Evolutionary conservation across 2,329 filamentous ascomycete species (phyloP).

Genomic region (Penicillium sp.): DNA sequence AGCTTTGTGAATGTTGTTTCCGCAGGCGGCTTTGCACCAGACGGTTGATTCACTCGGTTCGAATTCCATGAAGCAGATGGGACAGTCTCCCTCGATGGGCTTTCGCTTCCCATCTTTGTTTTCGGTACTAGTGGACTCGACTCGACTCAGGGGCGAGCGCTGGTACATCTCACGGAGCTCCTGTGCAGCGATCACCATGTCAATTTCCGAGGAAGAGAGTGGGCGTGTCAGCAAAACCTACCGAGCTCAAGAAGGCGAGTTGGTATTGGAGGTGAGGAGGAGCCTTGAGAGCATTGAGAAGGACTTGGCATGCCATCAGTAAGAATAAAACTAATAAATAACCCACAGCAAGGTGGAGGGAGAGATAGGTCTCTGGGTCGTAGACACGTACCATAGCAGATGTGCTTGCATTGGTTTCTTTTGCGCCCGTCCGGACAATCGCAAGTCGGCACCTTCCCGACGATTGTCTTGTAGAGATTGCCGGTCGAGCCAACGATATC

Average conservation of each 20-base stretch:
- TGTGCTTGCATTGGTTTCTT: slow-evolving; percentile 60
- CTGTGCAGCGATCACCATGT: slow-evolving; percentile 13
- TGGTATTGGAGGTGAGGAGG: slow-evolving; percentile 54
- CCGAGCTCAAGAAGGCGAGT: slow-evolving; percentile 52
- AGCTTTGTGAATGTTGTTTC: slow-evolving; percentile 56
- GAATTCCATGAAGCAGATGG: slow-evolving; percentile 57
- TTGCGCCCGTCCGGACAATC: slow-evolving; percentile 51
- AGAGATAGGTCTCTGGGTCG: background rate
- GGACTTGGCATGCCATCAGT: slow-evolving; percentile 38
- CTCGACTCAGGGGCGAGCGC: slow-evolving; percentile 47
- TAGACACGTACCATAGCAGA: slow-evolving; percentile 49
- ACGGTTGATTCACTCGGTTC: slow-evolving; percentile 44
- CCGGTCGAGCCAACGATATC: slow-evolving; percentile 56
- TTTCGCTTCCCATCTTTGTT: slow-evolving; percentile 49
- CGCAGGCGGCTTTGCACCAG: slow-evolving; percentile 57
- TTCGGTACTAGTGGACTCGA: slow-evolving; percentile 29
- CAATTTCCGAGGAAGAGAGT: background rate
- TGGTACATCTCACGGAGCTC: slow-evolving; percentile 54
- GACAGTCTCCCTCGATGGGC: slow-evolving; percentile 56
- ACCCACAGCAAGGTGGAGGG: background rate
- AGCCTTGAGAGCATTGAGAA: slow-evolving; percentile 54
- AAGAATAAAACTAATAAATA: slow-evolving; percentile 9
- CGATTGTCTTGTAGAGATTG: slow-evolving; percentile 56
- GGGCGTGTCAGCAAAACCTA: slow-evolving; percentile 17
- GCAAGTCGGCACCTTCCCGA: slow-evolving; percentile 50